A percentile compares a stretch with the other conserved stretches of the same genome.
phyloP scores from a whole-genome alignment of 2,329 filamentous ascomycete genomes.

The Trichoderma arundinaceum region DNA sequence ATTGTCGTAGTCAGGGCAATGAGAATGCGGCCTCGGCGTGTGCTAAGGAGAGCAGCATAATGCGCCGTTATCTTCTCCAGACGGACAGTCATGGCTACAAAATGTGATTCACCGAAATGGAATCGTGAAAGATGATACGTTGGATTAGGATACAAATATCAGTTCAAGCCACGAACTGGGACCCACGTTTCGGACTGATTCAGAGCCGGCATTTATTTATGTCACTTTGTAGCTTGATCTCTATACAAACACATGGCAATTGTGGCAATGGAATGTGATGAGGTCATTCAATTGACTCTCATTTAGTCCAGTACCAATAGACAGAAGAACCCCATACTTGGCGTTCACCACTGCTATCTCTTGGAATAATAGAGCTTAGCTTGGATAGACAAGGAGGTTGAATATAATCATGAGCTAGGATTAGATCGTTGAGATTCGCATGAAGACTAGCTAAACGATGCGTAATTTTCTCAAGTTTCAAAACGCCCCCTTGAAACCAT shows the following conservation, averaged over 20 bases:
- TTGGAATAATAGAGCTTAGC: too few relatives aligned
- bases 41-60: background rate
- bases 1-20: background rate
- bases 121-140: background rate
- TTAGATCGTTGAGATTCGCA: too few relatives aligned
- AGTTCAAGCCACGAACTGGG: background rate
- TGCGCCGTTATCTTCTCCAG: conserved; percentile 3
- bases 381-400: too few relatives aligned
- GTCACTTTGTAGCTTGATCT: background rate
- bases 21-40: conserved; percentile 2
- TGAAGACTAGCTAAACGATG: too few relatives aligned
- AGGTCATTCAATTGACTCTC: background rate
- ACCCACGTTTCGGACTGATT: background rate
- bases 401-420: too few relatives aligned
- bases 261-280: background rate
- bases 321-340: too few relatives aligned
- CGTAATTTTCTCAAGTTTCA: background rate
- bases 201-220: background rate
- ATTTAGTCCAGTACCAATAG: background rate
- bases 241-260: background rate
- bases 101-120: background rate
- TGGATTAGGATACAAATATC: background rate
- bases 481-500: too few relatives aligned
- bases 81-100: background rate
- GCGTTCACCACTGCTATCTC: too few relatives aligned